Base-by-base conservation (phyloP, 352 stramenopile species). In the Stramenopiles sp. region DNA sequence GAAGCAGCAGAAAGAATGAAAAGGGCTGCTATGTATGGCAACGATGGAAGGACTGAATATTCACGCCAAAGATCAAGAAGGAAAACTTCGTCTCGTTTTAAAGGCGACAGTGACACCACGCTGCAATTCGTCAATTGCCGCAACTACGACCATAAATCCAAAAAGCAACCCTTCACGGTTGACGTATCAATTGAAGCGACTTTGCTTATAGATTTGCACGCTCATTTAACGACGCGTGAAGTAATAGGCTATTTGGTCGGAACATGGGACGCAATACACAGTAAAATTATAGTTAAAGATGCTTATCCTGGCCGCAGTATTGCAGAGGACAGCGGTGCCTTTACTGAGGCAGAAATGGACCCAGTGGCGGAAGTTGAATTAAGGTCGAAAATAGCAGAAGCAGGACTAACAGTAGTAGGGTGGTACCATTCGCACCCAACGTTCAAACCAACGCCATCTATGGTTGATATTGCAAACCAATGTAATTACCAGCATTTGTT, bases 391-490 rank as follows among this genome's bases (percentile, higher is more conserved):
- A 97, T 97, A 84, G 82, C 89, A 82, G 90, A 93, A 55, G 88
- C 92, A 0, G 86, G 93, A 78, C 83, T 97, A 0, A 89, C 93
- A 80, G 91, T 97, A 67, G 92, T 97, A 0, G 94, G 94, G 0
- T 98, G 94, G 94, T 98, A 98, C 81, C 94, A 98, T 84, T 96
- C 90, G 7, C 93, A 98, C 84, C 94, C 94, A 8, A 90, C 88
- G 30, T 98, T 98, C 86, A 88, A 91, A 25, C 92, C 93, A 0
- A 91, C 96, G 84, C 94, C 94, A 14, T 96, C 90, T 0, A 86
- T 97, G 76, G 93, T 90, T 39, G 94, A 98, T 81, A 96, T 97
- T 83, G 90, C 95, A 80, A 98, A 98, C 83, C 94, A 98, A 85
- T 87, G 86, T 7, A 95, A 88, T 81, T 97, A 97, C 83, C 94